A percentile compares a stretch with the other conserved stretches of the same genome.
Evolutionary conservation across 306 rosid genomes (phyloP).

Genomic region (Cicer pinnatifidum): DNA sequence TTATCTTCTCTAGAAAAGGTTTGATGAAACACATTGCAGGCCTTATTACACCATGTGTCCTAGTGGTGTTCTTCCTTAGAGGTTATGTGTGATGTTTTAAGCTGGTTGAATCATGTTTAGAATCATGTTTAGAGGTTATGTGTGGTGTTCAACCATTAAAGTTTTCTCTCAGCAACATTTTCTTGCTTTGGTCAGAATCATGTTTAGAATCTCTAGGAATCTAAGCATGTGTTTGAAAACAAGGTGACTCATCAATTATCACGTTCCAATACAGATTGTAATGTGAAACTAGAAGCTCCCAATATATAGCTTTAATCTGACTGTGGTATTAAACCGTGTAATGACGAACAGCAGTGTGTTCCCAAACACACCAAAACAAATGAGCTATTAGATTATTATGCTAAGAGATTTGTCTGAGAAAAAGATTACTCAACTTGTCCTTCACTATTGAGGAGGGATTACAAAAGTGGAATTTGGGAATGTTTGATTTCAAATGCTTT

Average conservation of each 20-base stretch:
- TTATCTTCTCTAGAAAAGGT: neutral
- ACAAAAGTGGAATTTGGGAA: neutral
- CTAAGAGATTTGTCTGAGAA: neutral
- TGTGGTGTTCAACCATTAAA: neutral
- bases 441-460: neutral
- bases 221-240: no score
- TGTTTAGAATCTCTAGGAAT: no score
- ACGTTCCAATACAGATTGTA: no score
- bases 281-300: no score
- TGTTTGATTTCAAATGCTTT: neutral
- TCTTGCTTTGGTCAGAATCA: neutral
- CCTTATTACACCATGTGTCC: no score
- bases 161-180: neutral
- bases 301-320: no score
- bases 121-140: no score
- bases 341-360: no score
- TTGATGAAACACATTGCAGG: neutral
- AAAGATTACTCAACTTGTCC: neutral
- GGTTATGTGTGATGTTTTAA: neutral
- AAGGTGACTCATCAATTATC: no score
- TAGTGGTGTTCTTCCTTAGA: no score
- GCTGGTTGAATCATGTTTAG: neutral
- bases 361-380: neutral
- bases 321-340: no score
- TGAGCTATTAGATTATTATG: neutral